Percentiles rank a stretch among this genome's conserved stretches.
phyloP scores from a whole-genome alignment of 2,329 filamentous ascomycete genomes.

The Xylaria sp. region DNA sequence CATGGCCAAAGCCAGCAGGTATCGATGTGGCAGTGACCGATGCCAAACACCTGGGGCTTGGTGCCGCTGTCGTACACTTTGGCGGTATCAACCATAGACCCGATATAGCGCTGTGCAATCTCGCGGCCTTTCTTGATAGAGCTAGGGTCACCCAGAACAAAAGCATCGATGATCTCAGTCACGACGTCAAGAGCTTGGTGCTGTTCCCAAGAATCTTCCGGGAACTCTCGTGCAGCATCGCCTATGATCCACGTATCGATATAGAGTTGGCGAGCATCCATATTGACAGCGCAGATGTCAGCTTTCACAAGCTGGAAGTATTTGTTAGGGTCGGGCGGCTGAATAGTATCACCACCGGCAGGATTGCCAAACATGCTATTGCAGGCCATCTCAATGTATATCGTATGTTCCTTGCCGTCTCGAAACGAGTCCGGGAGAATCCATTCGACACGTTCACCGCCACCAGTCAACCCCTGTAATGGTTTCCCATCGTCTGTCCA shows the following conservation, averaged over 20 bases:
- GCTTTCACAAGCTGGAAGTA: constrained; percentile 81
- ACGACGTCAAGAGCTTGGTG: constrained; percentile 85
- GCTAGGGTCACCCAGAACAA: constrained; percentile 81
- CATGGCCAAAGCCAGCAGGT: constrained; percentile 99
- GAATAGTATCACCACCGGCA: constrained; percentile 83
- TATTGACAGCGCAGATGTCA: constrained; percentile 88
- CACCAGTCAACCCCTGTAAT: constrained; percentile 90
- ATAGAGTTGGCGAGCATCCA: constrained; percentile 82
- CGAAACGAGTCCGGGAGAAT: constrained; percentile 83
- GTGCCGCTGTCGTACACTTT: constrained; percentile 84
- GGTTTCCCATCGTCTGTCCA: constrained; percentile 93
- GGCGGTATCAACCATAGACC: constrained; percentile 81
- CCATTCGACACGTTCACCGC: constrained; percentile 91
- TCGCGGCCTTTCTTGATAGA: constrained; percentile 83
- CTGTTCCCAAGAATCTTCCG: constrained; percentile 86
- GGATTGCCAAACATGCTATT: constrained; percentile 99
- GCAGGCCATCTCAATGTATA: constrained; percentile 99
- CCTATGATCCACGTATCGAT: constrained; percentile 97
- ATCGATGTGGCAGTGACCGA: constrained; percentile 98
- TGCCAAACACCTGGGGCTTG: constrained; percentile 82
- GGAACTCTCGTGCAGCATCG: constrained; percentile 92
- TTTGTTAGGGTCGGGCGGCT: constrained; percentile 86
- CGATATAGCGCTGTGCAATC: constrained; percentile 85
- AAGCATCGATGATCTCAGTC: constrained; percentile 90
- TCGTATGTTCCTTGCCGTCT: constrained; percentile 85